Evolutionary conservation across 1,284 basidiomycete species (phyloP).

Genomic region (Vanrija pseudolonga): DNA sequence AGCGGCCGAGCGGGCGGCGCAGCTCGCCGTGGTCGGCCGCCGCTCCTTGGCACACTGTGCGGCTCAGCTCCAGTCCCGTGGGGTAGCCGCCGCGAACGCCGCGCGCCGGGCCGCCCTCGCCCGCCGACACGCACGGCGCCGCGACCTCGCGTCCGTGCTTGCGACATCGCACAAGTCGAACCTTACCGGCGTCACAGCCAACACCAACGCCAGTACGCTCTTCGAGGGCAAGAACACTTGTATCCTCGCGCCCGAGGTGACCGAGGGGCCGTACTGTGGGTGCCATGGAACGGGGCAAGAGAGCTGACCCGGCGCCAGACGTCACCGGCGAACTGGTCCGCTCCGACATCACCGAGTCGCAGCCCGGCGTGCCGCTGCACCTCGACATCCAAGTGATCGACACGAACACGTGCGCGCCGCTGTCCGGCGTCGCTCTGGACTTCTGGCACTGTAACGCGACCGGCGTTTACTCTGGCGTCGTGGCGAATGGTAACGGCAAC

Average conservation of each 20-base stretch:
- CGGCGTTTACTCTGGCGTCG: slow-evolving; percentile 53
- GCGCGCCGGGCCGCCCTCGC: not conserved
- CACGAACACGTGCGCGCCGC: slow-evolving; percentile 65
- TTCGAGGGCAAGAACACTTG: slow-evolving; percentile 14
- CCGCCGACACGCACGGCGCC: not conserved
- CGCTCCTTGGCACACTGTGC: slow-evolving; percentile 13
- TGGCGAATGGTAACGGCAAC: slow-evolving; percentile 41
- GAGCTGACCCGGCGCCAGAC: not conserved
- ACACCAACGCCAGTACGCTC: slow-evolving; percentile 5
- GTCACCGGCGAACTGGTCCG: slow-evolving; percentile 46
- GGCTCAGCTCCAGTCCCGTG: slow-evolving; percentile 4
- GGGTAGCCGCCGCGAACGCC: slow-evolving; percentile 5
- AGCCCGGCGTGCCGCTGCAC: slow-evolving; percentile 54
- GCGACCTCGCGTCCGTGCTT: slow-evolving; percentile 3
- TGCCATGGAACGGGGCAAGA: not conserved
- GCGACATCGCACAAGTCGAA: slow-evolving; percentile 8
- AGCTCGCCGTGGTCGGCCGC: slow-evolving; percentile 3
- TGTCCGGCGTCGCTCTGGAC: slow-evolving; percentile 65
- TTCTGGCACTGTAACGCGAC: slow-evolving; percentile 60
- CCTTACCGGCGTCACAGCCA: slow-evolving; percentile 15
- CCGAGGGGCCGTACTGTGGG: slow-evolving; percentile 22
- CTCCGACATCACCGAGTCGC: slow-evolving; percentile 55
- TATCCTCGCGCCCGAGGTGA: slow-evolving; percentile 20
- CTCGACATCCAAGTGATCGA: slow-evolving; percentile 53
- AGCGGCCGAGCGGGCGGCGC: slow-evolving; percentile 3